phyloP scores from a whole-genome alignment of 2,329 filamentous ascomycete species.

The Calonectria montana region DNA sequence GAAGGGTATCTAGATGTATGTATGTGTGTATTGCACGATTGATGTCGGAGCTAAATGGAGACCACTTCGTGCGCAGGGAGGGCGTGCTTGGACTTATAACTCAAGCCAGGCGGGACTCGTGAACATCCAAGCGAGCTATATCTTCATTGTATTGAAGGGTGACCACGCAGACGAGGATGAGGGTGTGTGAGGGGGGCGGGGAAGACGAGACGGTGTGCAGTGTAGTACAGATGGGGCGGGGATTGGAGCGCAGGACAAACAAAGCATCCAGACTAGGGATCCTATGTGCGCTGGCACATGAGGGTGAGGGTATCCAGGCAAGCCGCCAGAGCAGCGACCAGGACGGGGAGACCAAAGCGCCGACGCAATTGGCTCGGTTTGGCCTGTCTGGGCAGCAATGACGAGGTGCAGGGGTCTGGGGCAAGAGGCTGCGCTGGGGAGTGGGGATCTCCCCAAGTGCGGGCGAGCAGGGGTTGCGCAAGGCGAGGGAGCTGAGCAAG shows the following conservation, averaged over 20 bases:
- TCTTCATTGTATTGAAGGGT: slow-evolving; percentile 24
- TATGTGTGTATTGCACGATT: neutral
- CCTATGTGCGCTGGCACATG: slow-evolving; percentile 40
- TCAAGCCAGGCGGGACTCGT: slow-evolving; percentile 14
- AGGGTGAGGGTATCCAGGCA: slow-evolving; percentile 35
- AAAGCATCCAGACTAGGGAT: slow-evolving; percentile 32
- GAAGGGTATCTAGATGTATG: neutral
- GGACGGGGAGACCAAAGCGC: slow-evolving; percentile 21
- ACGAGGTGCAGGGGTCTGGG: slow-evolving; percentile 29
- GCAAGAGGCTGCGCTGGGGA: slow-evolving; percentile 18
- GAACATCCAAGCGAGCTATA: slow-evolving; percentile 12
- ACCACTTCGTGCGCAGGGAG: slow-evolving; percentile 17
- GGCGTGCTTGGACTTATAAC: slow-evolving; percentile 24
- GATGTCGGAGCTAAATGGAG: neutral
- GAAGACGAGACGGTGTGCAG: slow-evolving; percentile 24
- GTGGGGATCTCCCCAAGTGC: slow-evolving; percentile 35
- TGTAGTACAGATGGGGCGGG: slow-evolving; percentile 34
- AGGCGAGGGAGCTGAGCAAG: slow-evolving; percentile 30
- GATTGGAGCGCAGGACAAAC: slow-evolving; percentile 37
- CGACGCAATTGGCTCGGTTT: slow-evolving; percentile 9
- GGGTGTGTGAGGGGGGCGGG: slow-evolving; percentile 21
- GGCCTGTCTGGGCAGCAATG: slow-evolving; percentile 30
- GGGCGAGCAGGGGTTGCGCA: slow-evolving; percentile 30
- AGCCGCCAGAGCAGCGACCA: slow-evolving; percentile 19
- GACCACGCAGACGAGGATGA: slow-evolving; percentile 5